Evolutionary conservation across 1,139 yeast genomes (phyloP), one percentile per base, ranked within the genome.

Genomic region (Zygosaccharomyces sapae): DNA sequence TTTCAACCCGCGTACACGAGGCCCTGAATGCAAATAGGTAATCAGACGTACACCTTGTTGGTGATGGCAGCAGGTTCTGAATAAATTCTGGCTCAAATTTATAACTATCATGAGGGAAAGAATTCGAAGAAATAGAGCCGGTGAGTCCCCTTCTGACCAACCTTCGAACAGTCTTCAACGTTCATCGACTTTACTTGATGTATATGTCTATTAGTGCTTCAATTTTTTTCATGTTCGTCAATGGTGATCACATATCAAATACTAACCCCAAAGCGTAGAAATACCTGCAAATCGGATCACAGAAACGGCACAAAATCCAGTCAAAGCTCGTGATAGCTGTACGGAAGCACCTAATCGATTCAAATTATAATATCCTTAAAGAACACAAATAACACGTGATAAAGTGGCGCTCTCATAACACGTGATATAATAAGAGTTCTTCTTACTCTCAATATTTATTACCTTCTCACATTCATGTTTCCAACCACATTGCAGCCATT

Each of bases 1-100:
- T 55, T 83, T 79, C 58, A 87, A 74, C 40, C 95, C 96, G 48
- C 81, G 77, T 43, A 83, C 81, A 61, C 88, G 74, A 6, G 75
- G 68, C 3, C 88, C 86, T 49, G 76, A 72, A 59, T 80, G 83
- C 36, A 70, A 54, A 46, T 71, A 70, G 4, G 67, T 61, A 30
- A 60, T 51, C 6, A 42, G 46, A 38, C 65, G 61, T 41, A 44
- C 47, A 30, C 39, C 33, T 22, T 46, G 51, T 22, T 38, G 44
- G 25, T 34, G 42, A 35, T 22, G 41, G 20, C 33, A 37, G 9
- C 37, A 33, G 31, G 41, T 22, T 33, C 42, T 41, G 3, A 33
- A 19, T 13, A 46, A 24, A 12, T 41, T 30, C 40, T 38, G 40
- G 36, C 38, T 43, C 33, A 42, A 30, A 19, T 35, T 27, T 37